These are phyloP conservation scores for Amesomyces nigricolor DNA, from an alignment of 2,329 filamentous ascomycete genomes.

Conservation along the genomic window DNA sequence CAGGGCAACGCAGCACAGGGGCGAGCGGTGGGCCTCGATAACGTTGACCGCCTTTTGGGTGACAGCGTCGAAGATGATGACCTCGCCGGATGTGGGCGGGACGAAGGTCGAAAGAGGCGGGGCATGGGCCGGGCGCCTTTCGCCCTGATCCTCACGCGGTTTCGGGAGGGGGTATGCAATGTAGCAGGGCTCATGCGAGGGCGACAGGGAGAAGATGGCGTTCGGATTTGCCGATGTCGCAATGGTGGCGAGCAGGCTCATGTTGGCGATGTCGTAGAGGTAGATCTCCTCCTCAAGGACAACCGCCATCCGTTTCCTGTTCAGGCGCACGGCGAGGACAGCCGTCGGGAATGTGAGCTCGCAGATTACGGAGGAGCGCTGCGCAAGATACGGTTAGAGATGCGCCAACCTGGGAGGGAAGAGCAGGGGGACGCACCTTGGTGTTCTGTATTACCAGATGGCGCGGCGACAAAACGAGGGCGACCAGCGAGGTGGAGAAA, in stretches of 20 bases:
- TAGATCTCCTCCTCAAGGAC: slow-evolving; percentile 96
- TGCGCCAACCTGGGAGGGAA: background rate
- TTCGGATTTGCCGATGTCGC: slow-evolving; percentile 89
- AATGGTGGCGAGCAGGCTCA: slow-evolving; percentile 90
- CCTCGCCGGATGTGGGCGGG: slow-evolving; percentile 80
- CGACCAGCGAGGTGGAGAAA: slow-evolving; percentile 94
- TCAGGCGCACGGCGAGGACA: slow-evolving; percentile 86
- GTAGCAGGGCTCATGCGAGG: slow-evolving; percentile 92
- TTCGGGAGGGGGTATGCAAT: slow-evolving; percentile 88
- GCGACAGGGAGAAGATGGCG: slow-evolving; percentile 86
- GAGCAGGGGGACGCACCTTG: slow-evolving; percentile 55
- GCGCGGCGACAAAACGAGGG: slow-evolving; percentile 83
- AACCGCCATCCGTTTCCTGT: slow-evolving; percentile 88
- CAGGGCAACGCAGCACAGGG: slow-evolving; percentile 81
- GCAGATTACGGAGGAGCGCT: slow-evolving; percentile 80
- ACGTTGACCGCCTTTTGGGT: slow-evolving; percentile 92
- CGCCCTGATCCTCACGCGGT: slow-evolving; percentile 54
- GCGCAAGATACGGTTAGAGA: slow-evolving; percentile 4
- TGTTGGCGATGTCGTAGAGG: slow-evolving; percentile 97
- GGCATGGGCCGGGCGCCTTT: slow-evolving; percentile 68
- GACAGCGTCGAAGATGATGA: slow-evolving; percentile 85
- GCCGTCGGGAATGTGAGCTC: slow-evolving; percentile 98
- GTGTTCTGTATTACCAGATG: slow-evolving; percentile 96
- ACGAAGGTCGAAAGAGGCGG: slow-evolving; percentile 75
- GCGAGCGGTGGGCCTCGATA: slow-evolving; percentile 88